Evolutionary conservation across 2,329 filamentous ascomycete genomes (phyloP), one percentile per base, ranked within the genome.

Genomic region (Fusarium papillatum): DNA sequence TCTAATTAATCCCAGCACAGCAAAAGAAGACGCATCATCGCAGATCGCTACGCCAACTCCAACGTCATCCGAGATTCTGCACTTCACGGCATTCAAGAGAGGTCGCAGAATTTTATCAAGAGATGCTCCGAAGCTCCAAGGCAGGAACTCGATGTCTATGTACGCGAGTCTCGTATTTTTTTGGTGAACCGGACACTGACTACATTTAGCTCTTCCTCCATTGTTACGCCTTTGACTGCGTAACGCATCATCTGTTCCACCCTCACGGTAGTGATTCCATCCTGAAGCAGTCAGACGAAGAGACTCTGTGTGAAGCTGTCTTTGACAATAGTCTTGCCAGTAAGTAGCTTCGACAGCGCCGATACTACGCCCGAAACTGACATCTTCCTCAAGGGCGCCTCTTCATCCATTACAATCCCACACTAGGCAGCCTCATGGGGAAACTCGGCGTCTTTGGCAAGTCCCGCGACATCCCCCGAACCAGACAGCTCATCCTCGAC

Each of bases 1-100:
- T 16, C 66, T 74, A 19, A 76, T 5, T 2, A 4, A 3, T 10
- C 8, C 13, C 19, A 76, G 75, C 75, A 76, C 22, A 72, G 73
- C 7, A 69, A 74, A 22, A 62, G 69, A 9, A 66, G 71, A 43
- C 57, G 71, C 8, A 39, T 72, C 4, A 66, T 76, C 5, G 74
- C 75, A 24, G 75, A 76, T 22, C 74, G 74, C 31, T 76, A 76
- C 6, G 68, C 75, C 7, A 76, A 76, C 26, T 66, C 75, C 2
- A 76, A 76, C 7, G 38, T 76, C 17, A 55, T 67, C 29, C 64
- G 71, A 16, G 67, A 73, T 14, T 64, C 29, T 5, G 68, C 71
- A 16, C 16, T 76, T 2, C 39, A 53, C 5, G 74, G 71, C 1
- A 64, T 76, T 13, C 39, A 70, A n/a, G 57, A 76, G 17, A 64